Evolutionary conservation across 2,329 filamentous ascomycete genomes (phyloP), one percentile per base, ranked within the genome.

Genomic region (Aplosporella prunicola): DNA sequence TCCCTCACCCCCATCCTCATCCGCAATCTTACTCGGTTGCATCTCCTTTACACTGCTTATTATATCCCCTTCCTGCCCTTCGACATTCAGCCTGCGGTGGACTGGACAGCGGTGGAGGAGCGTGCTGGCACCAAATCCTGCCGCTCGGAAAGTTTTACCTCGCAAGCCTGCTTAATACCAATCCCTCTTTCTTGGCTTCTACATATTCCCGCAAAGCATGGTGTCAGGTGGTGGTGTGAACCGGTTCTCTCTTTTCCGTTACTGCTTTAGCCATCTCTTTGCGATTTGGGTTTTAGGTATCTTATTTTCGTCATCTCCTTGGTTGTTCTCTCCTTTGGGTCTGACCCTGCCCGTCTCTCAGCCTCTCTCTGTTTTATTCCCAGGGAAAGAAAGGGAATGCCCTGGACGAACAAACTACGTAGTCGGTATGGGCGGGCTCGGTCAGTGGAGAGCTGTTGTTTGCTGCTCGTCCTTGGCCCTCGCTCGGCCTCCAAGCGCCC

Each of bases 21-120:
- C 23, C 30, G 36, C 23, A 39, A 39, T 32, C 36, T 32, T 33
- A 26, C 30, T 27, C 36, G 33, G 23, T 30, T 15, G 26, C 33
- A 30, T 25, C 28, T 32, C 32, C 29, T 15, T 32, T 32, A 17
- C 15, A 20, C 22, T 15, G 20, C 18, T 32, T 33, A 33, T 39
- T 24, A 14, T 20, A 28, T 24, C 26, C 14, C 26, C 26, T 28
- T 28, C 13, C 26, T 14, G 14, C 16, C 26, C 16, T 15, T 13
- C 25, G 15, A 11, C 7, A 22, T 32, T 16, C 23, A n/a, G n/a
- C n/a, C n/a, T n/a, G n/a, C 29, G 29, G 36, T 39, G 36, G 36
- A 32, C 36, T 30, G 36, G 33, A 30, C 27, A 39, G 36, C 33
- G 36, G 36, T 39, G 23, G 36, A 32, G 36, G 30, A 39, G 33